Percentiles rank a stretch among this genome's conserved stretches.
Conservation (phyloP, 2,329 filamentous ascomycete genomes). For the Fusarium bulbicola region DNA sequence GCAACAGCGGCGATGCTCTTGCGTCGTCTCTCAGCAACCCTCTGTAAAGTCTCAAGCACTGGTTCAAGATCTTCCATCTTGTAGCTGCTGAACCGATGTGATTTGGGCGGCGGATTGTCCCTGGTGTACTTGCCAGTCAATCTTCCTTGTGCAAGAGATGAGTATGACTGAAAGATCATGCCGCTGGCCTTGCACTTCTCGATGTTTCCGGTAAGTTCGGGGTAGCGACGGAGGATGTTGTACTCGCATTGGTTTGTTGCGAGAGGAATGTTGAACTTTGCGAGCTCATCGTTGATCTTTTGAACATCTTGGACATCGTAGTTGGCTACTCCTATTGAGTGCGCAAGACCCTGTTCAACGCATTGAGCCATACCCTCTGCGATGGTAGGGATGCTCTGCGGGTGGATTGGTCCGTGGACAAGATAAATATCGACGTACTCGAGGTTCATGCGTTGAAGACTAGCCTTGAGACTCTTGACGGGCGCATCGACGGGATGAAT, state of each 20-base stretch:
- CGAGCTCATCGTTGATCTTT: constrained; percentile 5
- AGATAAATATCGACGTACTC: constrained; percentile 22
- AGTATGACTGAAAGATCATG: constrained; percentile 23
- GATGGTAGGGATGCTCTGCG: not conserved
- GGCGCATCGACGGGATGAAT: not conserved
- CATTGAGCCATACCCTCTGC: constrained; percentile 22
- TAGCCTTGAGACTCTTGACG: constrained; percentile 6
- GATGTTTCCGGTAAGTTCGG: not conserved
- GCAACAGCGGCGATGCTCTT: constrained; percentile 6
- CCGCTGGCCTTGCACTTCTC: not conserved
- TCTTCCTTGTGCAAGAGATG: not conserved
- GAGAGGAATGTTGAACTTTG: constrained; percentile 18
- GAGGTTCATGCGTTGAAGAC: constrained; percentile 1
- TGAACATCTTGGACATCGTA: not conserved
- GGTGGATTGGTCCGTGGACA: constrained; percentile 6
- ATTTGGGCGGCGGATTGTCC: not conserved
- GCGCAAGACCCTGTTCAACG: constrained; percentile 7
- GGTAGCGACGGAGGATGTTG: constrained; percentile 4
- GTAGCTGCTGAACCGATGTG: not conserved
- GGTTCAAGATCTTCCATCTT: constrained; percentile 8
- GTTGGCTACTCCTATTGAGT: constrained; percentile 5
- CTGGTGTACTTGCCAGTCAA: constrained; percentile 6
- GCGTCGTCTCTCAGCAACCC: not conserved
- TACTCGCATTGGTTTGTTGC: constrained; percentile 21
- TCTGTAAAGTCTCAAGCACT: not conserved